These are phyloP conservation scores for Suillus tomentosus DNA, from an alignment of 768 basidiomycete species.

Conservation along the genomic window DNA sequence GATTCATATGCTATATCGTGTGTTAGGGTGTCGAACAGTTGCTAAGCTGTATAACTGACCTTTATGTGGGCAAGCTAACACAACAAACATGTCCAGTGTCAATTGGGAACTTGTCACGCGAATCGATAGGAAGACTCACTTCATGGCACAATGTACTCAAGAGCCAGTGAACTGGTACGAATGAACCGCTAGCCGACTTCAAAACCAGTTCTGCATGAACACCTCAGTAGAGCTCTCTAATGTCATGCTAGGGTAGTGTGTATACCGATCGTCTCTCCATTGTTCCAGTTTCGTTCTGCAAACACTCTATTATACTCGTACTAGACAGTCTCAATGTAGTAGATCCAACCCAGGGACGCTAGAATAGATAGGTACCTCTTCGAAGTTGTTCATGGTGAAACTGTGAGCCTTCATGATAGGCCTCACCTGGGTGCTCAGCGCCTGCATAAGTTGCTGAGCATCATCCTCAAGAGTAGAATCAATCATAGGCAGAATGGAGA, in stretches of 20 bases:
- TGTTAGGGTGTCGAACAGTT: slow-evolving; percentile 1
- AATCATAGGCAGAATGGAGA: slow-evolving; percentile 51
- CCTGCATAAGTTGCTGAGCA: slow-evolving; percentile 70
- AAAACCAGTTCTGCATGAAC: slow-evolving; percentile 69
- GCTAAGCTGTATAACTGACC: slow-evolving; percentile 38
- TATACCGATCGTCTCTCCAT: slow-evolving; percentile 76
- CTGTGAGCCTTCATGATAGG: slow-evolving; percentile 83
- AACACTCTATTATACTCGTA: slow-evolving; percentile 81
- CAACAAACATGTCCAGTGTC: slow-evolving; percentile 12
- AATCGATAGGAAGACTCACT: slow-evolving; percentile 42
- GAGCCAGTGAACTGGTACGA: slow-evolving; percentile 64
- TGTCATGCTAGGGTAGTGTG: background rate
- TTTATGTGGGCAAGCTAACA: slow-evolving; percentile 79
- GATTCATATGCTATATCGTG: slow-evolving; percentile 69
- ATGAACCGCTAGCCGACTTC: slow-evolving; percentile 58
- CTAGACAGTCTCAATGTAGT: slow-evolving; percentile 37
- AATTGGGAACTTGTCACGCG: slow-evolving; percentile 2
- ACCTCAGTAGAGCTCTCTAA: background rate
- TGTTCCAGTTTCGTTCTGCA: slow-evolving; percentile 84
- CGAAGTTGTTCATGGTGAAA: slow-evolving; percentile 74
- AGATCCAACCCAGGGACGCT: background rate
- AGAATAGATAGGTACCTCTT: slow-evolving; percentile 58
- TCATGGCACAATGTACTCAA: slow-evolving; percentile 85
- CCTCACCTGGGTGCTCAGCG: slow-evolving; percentile 80
- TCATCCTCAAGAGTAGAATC: slow-evolving; percentile 54